These are phyloP conservation scores for Viola odorata DNA, from an alignment of 345 rosid species.

Conservation along the genomic window DNA sequence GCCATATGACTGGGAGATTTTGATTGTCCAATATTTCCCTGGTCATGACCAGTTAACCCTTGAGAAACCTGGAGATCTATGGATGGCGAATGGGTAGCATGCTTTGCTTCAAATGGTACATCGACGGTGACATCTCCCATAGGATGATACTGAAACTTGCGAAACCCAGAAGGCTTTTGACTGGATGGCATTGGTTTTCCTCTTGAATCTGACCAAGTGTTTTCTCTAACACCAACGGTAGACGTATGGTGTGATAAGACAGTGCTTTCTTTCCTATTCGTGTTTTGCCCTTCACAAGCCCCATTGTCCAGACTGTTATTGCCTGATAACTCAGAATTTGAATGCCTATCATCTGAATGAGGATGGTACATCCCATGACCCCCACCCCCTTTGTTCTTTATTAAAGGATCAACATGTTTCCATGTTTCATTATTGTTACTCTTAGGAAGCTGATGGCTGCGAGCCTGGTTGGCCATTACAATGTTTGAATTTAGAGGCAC, in stretches of 20 bases:
- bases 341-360: conserved; percentile 33
- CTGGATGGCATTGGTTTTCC: conserved; percentile 45
- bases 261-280: conserved; percentile 32
- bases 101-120: conserved; percentile 39
- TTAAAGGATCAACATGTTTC: conserved; percentile 38
- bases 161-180: conserved; percentile 41
- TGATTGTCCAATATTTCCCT: conserved; percentile 30
- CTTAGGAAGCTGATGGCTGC: conserved; percentile 31
- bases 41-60: conserved; percentile 31
- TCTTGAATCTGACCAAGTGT: conserved; percentile 41
- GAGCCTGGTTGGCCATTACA: conserved; percentile 29
- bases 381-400: conserved; percentile 26
- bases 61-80: conserved; percentile 29
- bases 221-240: conserved; percentile 32
- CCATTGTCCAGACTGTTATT: conserved; percentile 35
- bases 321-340: conserved; percentile 41
- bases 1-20: conserved; percentile 34
- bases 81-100: conserved; percentile 26
- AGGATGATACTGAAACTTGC: conserved; percentile 91
- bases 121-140: conserved; percentile 72
- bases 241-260: conserved; percentile 30
- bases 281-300: conserved; percentile 25
- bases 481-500: conserved; percentile 27
- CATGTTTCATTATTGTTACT: conserved; percentile 37
- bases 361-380: conserved; percentile 22